A percentile compares a stretch with the other conserved stretches of the same genome.
Conservation (phyloP, 805 yeast genomes). For the Spencermartinsiella europaea region DNA sequence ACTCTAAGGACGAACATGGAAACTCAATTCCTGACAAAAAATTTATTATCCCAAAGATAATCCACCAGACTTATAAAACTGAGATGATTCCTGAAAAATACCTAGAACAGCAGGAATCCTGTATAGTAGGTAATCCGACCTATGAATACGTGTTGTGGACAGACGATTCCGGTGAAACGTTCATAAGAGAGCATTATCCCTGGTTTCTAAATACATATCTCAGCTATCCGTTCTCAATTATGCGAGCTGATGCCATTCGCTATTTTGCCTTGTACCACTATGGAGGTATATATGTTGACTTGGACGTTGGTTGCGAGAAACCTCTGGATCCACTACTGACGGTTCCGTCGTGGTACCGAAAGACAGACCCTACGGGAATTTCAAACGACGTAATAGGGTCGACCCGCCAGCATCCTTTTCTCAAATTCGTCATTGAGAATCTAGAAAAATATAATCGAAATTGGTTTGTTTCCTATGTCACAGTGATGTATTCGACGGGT, state of each 20-base stretch:
- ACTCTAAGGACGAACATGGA: constrained; percentile 28
- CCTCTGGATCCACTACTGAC: constrained; percentile 73
- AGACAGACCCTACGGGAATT: constrained; percentile 85
- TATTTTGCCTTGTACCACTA: constrained; percentile 77
- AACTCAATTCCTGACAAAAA: constrained; percentile 7
- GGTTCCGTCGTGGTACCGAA: constrained; percentile 80
- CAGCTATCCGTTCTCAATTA: constrained; percentile 70
- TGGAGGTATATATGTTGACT: constrained; percentile 87
- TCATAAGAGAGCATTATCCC: constrained; percentile 71
- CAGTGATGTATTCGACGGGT: constrained; percentile 92
- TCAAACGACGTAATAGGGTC: constrained; percentile 93
- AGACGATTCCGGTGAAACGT: constrained; percentile 72
- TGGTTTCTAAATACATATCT: constrained; percentile 85
- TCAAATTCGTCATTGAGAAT: constrained; percentile 60
- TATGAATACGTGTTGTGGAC: constrained; percentile 85
- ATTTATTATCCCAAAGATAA: constrained; percentile 75
- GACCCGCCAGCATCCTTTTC: constrained; percentile 82
- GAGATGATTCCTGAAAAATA: constrained; percentile 73
- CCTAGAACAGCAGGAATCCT: constrained; percentile 70
- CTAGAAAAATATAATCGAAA: constrained; percentile 60
- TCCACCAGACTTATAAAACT: constrained; percentile 89
- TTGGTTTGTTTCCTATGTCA: constrained; percentile 85
- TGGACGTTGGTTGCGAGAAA: constrained; percentile 83
- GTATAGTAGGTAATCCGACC: constrained; percentile 78
- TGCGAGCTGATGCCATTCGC: constrained; percentile 86